Evolutionary conservation across 768 basidiomycete genomes (phyloP).

Genomic region (Mycena olivaceomarginata): DNA sequence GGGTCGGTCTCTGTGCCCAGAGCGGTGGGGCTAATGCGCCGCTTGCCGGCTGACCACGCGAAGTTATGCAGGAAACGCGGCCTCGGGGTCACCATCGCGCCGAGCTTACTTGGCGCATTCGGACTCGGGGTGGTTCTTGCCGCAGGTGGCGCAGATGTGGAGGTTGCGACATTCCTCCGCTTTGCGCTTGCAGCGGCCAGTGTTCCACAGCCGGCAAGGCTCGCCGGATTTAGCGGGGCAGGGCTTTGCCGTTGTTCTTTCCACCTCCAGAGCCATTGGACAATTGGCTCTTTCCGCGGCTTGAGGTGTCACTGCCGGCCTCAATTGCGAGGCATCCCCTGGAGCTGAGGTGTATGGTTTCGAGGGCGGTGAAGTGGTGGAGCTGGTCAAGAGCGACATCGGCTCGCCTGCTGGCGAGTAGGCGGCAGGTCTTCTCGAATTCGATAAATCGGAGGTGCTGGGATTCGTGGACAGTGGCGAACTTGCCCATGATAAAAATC

Average conservation of each 20-base stretch:
- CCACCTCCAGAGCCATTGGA: not conserved
- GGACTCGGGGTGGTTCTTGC: not conserved
- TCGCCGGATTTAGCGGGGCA: conserved; percentile 9
- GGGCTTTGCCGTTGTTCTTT: not conserved
- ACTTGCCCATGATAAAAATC: not conserved
- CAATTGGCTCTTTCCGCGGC: not conserved
- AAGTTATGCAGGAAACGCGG: not conserved
- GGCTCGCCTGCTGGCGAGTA: not conserved
- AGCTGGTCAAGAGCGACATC: conserved; percentile 12
- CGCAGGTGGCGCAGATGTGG: conserved; percentile 13
- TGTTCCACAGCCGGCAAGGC: not conserved
- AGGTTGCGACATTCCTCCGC: not conserved
- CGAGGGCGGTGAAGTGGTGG: conserved; percentile 10
- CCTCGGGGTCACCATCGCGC: not conserved
- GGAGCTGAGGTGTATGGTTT: conserved; percentile 19
- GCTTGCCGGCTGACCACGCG: conserved; percentile 2
- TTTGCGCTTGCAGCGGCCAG: not conserved
- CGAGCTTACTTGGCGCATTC: not conserved
- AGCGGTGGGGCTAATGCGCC: conserved; percentile 9
- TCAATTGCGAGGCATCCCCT: not conserved
- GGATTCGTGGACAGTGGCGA: conserved; percentile 11
- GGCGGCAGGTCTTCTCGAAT: conserved; percentile 15
- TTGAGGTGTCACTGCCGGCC: not conserved
- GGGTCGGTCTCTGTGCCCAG: conserved; percentile 7
- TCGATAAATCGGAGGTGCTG: conserved; percentile 20